Evolutionary conservation across 2,329 filamentous ascomycete genomes (phyloP), one percentile per base, ranked within the genome.

Genomic region (Trichophyton equinum): DNA sequence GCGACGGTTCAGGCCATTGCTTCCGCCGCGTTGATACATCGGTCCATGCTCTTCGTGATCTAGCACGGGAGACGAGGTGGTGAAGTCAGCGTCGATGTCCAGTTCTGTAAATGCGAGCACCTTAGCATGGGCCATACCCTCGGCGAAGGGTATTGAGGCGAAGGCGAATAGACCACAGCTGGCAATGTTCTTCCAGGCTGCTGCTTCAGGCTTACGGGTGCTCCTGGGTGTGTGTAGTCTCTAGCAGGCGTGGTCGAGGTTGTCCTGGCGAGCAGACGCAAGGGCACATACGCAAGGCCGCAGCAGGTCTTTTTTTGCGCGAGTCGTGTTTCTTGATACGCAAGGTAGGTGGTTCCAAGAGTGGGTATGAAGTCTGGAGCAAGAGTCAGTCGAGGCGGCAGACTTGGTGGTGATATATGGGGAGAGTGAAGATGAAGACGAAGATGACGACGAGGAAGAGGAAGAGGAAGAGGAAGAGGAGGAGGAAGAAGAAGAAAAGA

Each of bases 81-180:
- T 36, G 27, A 60, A 62, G 58, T 51, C 57, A n/a, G 60, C 38
- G 47, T 62, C 60, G 40, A 60, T 60, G 13, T 55, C 46, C 44
- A 55, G 57, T 55, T 62, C 42, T 60, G 56, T 51, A 58, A 64
- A 59, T 42, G 60, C 49, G 51, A 61, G 25, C 20, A 51, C 57
- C 59, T 58, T 47, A 40, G 58, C 61, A 61, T 64, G 36, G 49
- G 62, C 62, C 62, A 64, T 64, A 51, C 62, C 62, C 62, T 61
- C 33, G 33, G 33, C 33, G 33, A 38, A 58, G 56, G 40, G 56
- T 20, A 46, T 46, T 46, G 42, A 15, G 15, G 42, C 15, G 11
- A 13, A 38, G 33, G 9, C 33, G 33, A 38, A 13, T 38, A 13
- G 4, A 38, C 2, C 9, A 38, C 33, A 38, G 33, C 33, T 3